Evolutionary conservation across 805 yeast genomes (phyloP), one percentile per base, ranked within the genome.

Genomic region (Metschnikowia kunwiensis): DNA sequence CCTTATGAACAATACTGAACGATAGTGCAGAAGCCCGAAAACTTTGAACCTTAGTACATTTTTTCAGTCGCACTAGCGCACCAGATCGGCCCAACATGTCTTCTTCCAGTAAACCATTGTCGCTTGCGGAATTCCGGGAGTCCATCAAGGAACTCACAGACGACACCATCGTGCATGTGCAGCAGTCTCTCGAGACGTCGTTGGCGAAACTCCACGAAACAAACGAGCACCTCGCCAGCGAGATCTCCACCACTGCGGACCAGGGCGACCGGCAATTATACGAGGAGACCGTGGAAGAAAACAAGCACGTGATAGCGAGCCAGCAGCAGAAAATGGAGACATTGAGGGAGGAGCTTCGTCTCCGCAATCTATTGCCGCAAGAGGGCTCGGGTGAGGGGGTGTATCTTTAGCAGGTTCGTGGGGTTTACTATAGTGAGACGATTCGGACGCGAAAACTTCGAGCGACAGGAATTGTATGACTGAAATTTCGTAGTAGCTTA

Each of bases 141-240:
- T 79, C 82, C 24, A 68, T 78, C n/a, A 68, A 65, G 13, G 80
- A 76, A 1, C 67, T 79, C 17, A 57, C 77, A 0, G 75, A 71
- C 27, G 72, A 62, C 53, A 58, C 48, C n/a, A 27, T 54, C 3
- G 15, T 26, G 16, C 26, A 43, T n/a, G 38, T 49, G 11, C 38
- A 42, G 24, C 30, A 29, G 3, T 49, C 54, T 29, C 47, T 68
- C 49, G 44, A 52, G 10, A 32, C 39, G 12, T 58, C 70, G 10
- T 42, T 68, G 25, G 57, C 60, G 36, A 55, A 60, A n/a, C 47
- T 65, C 16, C 66, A 58, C 36, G 74, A 72, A 29, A 77, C 86
- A 1, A 81, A 80, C 46, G 54, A 57, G 18, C 59, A 72, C 27
- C 64, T 82, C 52, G 40, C 48, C 11, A 53, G 57, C n/a, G 71